A percentile compares a stretch with the other conserved stretches of the same genome.
Evolutionary conservation across 495 filamentous ascomycete genomes (phyloP).

Genomic region (Trichoderma gamsii): DNA sequence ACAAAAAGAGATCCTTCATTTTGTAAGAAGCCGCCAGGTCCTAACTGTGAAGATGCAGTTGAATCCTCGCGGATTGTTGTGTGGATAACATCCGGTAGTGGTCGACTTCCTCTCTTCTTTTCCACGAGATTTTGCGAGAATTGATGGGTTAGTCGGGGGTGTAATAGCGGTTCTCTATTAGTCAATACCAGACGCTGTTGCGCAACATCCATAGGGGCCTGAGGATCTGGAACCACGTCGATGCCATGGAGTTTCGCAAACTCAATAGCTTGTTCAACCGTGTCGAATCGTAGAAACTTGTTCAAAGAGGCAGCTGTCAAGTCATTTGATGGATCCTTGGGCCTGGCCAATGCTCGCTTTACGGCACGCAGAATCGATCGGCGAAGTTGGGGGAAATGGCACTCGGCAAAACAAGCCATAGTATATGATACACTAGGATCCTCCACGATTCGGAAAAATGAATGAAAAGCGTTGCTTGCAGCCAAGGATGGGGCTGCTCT

Average conservation of each 20-base stretch:
- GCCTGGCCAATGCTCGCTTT: slow-evolving; percentile 51
- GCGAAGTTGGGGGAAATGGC: slow-evolving; percentile 78
- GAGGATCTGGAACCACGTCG: slow-evolving; percentile 36
- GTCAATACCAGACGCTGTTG: not conserved
- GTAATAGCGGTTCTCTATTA: slow-evolving; percentile 19
- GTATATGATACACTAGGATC: slow-evolving; percentile 71
- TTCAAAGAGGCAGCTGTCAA: slow-evolving; percentile 65
- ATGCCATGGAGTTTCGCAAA: slow-evolving; percentile 69
- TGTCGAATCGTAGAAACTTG: slow-evolving; percentile 64
- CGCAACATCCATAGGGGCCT: not conserved
- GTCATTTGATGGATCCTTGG: slow-evolving; percentile 63
- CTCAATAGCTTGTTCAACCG: slow-evolving; percentile 58
- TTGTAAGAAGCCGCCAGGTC: not conserved
- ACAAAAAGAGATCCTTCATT: not conserved
- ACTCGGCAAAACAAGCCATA: slow-evolving; percentile 90
- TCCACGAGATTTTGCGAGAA: slow-evolving; percentile 36
- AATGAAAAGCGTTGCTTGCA: slow-evolving; percentile 43
- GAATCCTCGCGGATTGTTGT: slow-evolving; percentile 28
- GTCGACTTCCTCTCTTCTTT: slow-evolving; percentile 32
- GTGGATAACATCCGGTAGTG: slow-evolving; percentile 31
- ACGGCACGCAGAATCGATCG: slow-evolving; percentile 69
- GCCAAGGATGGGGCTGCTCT: slow-evolving; percentile 35
- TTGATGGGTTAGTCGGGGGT: slow-evolving; percentile 30
- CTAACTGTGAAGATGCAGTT: not conserved
- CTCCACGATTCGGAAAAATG: slow-evolving; percentile 71